A percentile compares a stretch with the other conserved stretches of the same genome.
phyloP scores from a whole-genome alignment of 2,329 filamentous ascomycete species.

The Sphaerulina populicola region DNA sequence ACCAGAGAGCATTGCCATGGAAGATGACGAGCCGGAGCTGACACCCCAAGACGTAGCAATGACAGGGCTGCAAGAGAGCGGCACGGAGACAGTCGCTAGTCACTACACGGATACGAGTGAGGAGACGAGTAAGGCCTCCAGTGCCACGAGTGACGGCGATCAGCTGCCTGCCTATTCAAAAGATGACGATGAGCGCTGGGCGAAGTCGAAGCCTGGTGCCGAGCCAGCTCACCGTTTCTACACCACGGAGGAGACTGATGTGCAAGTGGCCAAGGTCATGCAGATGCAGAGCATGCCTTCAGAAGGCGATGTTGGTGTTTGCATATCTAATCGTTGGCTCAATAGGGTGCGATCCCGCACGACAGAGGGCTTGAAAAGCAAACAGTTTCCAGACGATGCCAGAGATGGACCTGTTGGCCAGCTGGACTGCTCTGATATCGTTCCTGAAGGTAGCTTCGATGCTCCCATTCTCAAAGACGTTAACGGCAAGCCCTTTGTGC shows the following conservation, averaged over 20 bases:
- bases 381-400: slow-evolving; percentile 51
- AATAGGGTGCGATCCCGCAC: slow-evolving; percentile 60
- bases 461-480: slow-evolving; percentile 22
- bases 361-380: slow-evolving; percentile 48
- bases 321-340: slow-evolving; percentile 76
- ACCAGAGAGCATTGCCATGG: slow-evolving; percentile 14
- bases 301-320: slow-evolving; percentile 66
- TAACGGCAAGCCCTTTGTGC: slow-evolving; percentile 49
- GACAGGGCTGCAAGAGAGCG: slow-evolving; percentile 14
- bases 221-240: neutral
- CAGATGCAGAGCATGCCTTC: slow-evolving; percentile 46
- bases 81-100: slow-evolving; percentile 11
- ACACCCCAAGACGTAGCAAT: slow-evolving; percentile 20
- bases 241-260: slow-evolving; percentile 40
- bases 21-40: slow-evolving; percentile 5
- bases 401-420: slow-evolving; percentile 61
- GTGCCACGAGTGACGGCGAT: slow-evolving; percentile 21
- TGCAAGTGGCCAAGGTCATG: slow-evolving; percentile 67
- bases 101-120: slow-evolving; percentile 1
- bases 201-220: neutral
- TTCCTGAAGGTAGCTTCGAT: slow-evolving; percentile 35
- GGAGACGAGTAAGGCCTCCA: slow-evolving; percentile 14
- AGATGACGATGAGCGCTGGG: slow-evolving; percentile 18
- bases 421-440: slow-evolving; percentile 79
- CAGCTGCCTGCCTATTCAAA: slow-evolving; percentile 21